Percentiles rank a stretch among this genome's conserved stretches.
phyloP scores from a whole-genome alignment of 495 filamentous ascomycete species.

The Extremus antarcticus region DNA sequence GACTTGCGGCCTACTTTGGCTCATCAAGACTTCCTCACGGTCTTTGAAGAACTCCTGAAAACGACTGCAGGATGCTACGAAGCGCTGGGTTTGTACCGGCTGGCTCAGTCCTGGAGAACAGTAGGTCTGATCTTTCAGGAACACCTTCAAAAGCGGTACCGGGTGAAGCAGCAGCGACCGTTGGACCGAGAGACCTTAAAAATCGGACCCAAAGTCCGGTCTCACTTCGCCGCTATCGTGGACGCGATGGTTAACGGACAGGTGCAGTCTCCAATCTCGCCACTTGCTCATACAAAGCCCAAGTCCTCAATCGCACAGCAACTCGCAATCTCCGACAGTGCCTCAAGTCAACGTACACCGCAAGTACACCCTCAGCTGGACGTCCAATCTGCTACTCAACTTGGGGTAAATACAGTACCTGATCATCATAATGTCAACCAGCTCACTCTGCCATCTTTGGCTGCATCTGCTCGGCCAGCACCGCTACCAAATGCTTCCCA shows the following conservation, averaged over 20 bases:
- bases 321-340: constrained; percentile 37
- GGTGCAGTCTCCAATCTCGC: constrained; percentile 2
- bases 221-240: not conserved
- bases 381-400: constrained; percentile 6
- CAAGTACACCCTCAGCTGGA: constrained; percentile 28
- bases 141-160: constrained; percentile 19
- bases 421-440: constrained; percentile 24
- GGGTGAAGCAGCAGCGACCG: not conserved
- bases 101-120: constrained; percentile 30
- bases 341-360: constrained; percentile 70
- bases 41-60: constrained; percentile 18
- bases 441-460: constrained; percentile 23
- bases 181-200: not conserved
- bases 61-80: constrained; percentile 27
- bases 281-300: not conserved
- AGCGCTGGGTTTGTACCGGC: constrained; percentile 20
- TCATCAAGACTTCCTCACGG: constrained; percentile 1
- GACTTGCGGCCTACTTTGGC: not conserved
- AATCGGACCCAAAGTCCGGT: not conserved
- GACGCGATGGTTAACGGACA: not conserved
- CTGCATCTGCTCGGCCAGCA: constrained; percentile 17
- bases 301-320: constrained; percentile 11
- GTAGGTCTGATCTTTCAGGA: constrained; percentile 13
- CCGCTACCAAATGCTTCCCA: too few relatives aligned
- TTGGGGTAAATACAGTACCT: constrained; percentile 11